phyloP scores from a whole-genome alignment of 2,329 filamentous ascomycete genomes.

The Chaetomiaceae sp. region DNA sequence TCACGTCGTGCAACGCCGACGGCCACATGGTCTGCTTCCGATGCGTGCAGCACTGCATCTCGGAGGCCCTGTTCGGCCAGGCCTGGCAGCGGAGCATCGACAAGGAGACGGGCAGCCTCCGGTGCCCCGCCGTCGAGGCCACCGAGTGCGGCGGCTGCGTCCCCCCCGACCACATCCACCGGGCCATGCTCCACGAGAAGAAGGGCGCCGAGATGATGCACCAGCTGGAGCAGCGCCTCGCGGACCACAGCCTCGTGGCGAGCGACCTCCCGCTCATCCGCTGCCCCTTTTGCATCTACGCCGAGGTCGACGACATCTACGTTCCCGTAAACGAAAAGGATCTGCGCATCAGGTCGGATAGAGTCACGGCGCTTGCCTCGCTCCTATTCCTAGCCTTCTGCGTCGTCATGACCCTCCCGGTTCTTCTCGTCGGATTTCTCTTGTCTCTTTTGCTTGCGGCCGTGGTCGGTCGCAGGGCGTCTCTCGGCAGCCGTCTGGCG shows the following conservation, averaged over 20 bases:
- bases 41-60: constrained; percentile 76
- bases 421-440: no score
- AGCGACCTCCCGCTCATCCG: constrained; percentile 70
- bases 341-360: constrained; percentile 53
- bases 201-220: constrained; percentile 66
- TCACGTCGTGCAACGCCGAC: constrained; percentile 63
- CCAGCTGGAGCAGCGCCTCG: constrained; percentile 74
- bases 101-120: constrained; percentile 64
- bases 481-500: constrained; percentile 38
- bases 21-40: constrained; percentile 74
- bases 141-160: constrained; percentile 72
- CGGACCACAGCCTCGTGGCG: constrained; percentile 68
- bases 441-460: constrained; percentile 34
- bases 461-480: constrained; percentile 39
- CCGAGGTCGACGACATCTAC: constrained; percentile 77
- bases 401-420: no score
- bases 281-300: constrained; percentile 89
- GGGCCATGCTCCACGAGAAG: constrained; percentile 65
- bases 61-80: constrained; percentile 88
- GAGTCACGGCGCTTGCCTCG: constrained; percentile 35
- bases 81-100: constrained; percentile 82
- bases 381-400: constrained; percentile 36
- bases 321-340: constrained; percentile 50
- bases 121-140: constrained; percentile 72
- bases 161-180: constrained; percentile 61